Conservation (phyloP, 1,139 yeast species). For the Geotrichum carabidarum region DNA sequence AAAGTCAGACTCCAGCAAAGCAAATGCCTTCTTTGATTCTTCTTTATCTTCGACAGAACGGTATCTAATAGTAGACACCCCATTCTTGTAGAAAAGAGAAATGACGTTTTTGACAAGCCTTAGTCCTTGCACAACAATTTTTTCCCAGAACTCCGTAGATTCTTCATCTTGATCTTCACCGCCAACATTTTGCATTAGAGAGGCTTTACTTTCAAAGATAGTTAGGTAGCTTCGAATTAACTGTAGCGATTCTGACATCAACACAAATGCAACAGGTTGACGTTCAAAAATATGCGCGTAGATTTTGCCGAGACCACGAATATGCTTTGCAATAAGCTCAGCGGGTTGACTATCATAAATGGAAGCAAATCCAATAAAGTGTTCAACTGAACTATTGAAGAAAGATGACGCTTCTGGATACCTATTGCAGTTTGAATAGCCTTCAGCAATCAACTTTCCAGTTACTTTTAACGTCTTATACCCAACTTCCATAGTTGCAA, state of each 20-base stretch:
- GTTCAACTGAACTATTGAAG: constrained; percentile 52
- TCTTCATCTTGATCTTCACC: constrained; percentile 38
- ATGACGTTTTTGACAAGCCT: constrained; percentile 60
- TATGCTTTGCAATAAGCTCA: constrained; percentile 62
- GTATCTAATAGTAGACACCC: constrained; percentile 61
- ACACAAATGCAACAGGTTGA: constrained; percentile 67
- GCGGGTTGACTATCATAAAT: constrained; percentile 49
- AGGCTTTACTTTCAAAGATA: constrained; percentile 59
- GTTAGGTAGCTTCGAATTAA: constrained; percentile 56
- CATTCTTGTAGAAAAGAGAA: constrained; percentile 57
- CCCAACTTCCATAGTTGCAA: constrained; percentile 58
- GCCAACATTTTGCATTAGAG: constrained; percentile 47
- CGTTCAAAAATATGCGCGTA: constrained; percentile 52
- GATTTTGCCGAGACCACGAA: constrained; percentile 71
- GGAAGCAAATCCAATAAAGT: constrained; percentile 53
- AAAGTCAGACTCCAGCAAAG: constrained; percentile 48
- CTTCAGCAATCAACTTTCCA: constrained; percentile 70
- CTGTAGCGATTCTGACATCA: constrained; percentile 59
- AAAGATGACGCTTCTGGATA: constrained; percentile 57
- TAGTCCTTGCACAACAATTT: constrained; percentile 65
- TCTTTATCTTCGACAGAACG: constrained; percentile 50
- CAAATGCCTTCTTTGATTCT: constrained; percentile 57
- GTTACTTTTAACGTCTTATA: constrained; percentile 71
- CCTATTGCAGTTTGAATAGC: constrained; percentile 63
- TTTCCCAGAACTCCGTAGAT: constrained; percentile 67